Evolutionary conservation across 148 eudicot genomes (phyloP).

Genomic region (Camellia japonica): DNA sequence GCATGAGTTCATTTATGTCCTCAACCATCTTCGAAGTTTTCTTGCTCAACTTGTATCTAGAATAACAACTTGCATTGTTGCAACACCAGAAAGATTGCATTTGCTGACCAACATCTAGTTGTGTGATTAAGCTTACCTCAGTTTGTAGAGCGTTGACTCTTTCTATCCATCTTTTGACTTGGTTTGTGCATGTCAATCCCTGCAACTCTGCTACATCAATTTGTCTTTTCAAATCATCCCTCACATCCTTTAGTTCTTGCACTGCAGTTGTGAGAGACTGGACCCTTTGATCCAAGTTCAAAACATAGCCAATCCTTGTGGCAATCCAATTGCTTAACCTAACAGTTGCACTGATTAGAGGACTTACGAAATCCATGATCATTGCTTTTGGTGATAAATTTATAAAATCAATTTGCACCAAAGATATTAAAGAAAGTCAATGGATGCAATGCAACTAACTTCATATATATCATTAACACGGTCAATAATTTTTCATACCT

Average conservation of each 20-base stretch:
- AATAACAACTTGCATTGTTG: constrained; percentile 12
- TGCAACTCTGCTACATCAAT: constrained; percentile 26
- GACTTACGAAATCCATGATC: background rate
- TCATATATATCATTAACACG: too few relatives aligned
- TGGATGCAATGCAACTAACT: background rate
- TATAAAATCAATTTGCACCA: background rate
- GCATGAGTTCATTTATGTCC: constrained; percentile 21
- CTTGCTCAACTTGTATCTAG: constrained; percentile 28
- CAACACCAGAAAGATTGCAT: constrained; percentile 10
- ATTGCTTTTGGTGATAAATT: background rate
- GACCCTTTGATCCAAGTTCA: background rate
- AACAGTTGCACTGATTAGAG: background rate
- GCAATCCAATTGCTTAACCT: background rate
- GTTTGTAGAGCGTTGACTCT: constrained; percentile 22
- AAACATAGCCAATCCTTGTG: background rate
- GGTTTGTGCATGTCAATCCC: constrained; percentile 27
- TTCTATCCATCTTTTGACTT: constrained; percentile 38
- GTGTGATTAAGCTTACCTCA: constrained; percentile 17
- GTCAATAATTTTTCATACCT: background rate
- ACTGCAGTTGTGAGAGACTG: background rate
- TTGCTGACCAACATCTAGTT: constrained; percentile 1
- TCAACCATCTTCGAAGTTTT: constrained; percentile 20
- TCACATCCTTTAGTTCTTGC: constrained; percentile 24
- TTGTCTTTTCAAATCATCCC: constrained; percentile 32
- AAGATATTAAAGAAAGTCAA: background rate